Evolutionary conservation across 2,329 filamentous ascomycete genomes (phyloP).

Genomic region (Aureobasidium sp.): DNA sequence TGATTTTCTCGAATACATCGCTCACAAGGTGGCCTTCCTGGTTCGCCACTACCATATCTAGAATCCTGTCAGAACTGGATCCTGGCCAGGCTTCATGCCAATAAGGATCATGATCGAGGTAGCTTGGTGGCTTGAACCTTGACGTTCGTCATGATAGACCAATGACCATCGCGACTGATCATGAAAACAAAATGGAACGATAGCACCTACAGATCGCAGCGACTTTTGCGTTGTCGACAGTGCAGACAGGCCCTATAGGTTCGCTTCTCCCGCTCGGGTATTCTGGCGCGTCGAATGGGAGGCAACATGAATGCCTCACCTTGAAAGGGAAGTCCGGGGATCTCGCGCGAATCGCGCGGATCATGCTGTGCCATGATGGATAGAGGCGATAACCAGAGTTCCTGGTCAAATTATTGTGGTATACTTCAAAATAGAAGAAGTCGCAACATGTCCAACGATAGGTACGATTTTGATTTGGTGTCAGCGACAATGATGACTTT

Average conservation of each 20-base stretch:
- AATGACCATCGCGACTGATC: background rate
- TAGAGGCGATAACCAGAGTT: background rate
- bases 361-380: slow-evolving; percentile 3
- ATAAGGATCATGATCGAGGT: background rate
- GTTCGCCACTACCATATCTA: slow-evolving; percentile 27
- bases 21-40: slow-evolving; percentile 27
- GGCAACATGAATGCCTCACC: slow-evolving; percentile 14
- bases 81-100: background rate
- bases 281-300: slow-evolving; percentile 13
- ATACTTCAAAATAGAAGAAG: background rate
- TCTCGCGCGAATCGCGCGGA: slow-evolving; percentile 9
- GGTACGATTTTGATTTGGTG: background rate
- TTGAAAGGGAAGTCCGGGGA: slow-evolving; percentile 10
- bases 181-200: background rate
- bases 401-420: background rate
- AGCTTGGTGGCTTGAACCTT: background rate
- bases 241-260: slow-evolving; percentile 29
- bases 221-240: slow-evolving; percentile 28
- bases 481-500: background rate
- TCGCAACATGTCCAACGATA: background rate
- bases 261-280: slow-evolving; percentile 26
- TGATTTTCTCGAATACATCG: slow-evolving; percentile 29
- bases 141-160: background rate
- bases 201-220: slow-evolving; percentile 27
- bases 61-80: background rate